phyloP scores from a whole-genome alignment of 495 filamentous ascomycete genomes.

The Hamigera avellanea region DNA sequence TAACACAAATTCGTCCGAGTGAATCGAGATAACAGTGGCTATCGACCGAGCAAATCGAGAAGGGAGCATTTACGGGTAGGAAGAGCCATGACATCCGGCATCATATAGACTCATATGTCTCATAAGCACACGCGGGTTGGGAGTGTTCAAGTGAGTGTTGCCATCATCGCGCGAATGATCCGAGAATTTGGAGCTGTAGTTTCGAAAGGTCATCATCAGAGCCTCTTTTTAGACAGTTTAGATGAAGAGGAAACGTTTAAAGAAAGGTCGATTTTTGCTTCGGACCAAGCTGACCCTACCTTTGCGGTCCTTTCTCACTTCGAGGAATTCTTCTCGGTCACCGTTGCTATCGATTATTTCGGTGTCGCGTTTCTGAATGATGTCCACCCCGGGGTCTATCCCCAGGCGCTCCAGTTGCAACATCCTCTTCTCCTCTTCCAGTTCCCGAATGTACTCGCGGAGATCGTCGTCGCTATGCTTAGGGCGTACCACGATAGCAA shows the following conservation, averaged over 20 bases:
- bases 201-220: conserved; percentile 6
- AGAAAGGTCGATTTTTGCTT: conserved; percentile 32
- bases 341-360: conserved; percentile 33
- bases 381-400: conserved; percentile 23
- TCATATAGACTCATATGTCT: too few species aligned
- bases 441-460: conserved; percentile 41
- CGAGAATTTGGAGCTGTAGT: conserved; percentile 47
- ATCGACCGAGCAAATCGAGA: background rate
- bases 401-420: conserved; percentile 32
- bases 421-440: conserved; percentile 40
- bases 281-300: conserved; percentile 64
- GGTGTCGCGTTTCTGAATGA: conserved; percentile 36
- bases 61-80: too few species aligned
- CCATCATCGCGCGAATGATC: conserved; percentile 62
- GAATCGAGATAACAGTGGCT: too few species aligned
- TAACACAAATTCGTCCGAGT: background rate
- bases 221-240: conserved; percentile 3
- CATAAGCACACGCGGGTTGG: too few species aligned
- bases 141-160: conserved; percentile 53
- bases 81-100: too few species aligned
- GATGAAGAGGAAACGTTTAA: background rate
- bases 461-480: conserved; percentile 43
- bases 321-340: conserved; percentile 39
- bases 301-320: conserved; percentile 73
- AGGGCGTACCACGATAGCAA: conserved; percentile 44